Conservation (phyloP, 192 early-diverging fungal species). For the Coemansia sp. region DNA sequence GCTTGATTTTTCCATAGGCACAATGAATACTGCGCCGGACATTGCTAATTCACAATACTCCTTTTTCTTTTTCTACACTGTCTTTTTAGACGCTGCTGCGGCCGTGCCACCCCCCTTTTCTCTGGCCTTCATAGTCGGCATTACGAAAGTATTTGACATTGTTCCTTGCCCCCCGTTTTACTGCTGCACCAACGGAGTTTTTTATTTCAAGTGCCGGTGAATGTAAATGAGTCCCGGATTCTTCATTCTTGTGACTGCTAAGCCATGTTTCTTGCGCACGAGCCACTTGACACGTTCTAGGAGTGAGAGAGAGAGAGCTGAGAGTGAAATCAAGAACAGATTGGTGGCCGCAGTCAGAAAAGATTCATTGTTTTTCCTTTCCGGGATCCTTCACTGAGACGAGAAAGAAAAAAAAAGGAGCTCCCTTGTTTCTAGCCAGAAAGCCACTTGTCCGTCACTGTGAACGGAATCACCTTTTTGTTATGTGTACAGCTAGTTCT, state of each 20-base stretch:
- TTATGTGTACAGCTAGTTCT: neutral
- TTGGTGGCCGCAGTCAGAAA: neutral
- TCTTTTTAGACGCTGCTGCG: neutral
- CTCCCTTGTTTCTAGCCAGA: neutral
- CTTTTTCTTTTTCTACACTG: neutral
- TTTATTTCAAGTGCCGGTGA: neutral
- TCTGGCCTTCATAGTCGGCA: neutral
- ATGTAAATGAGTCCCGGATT: neutral
- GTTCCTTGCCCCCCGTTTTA: neutral
- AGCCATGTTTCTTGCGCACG: slow-evolving; percentile 4
- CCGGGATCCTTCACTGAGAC: neutral
- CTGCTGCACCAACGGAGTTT: neutral
- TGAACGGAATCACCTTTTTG: neutral
- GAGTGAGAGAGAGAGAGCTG: neutral
- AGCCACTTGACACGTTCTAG: neutral
- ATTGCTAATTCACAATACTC: neutral
- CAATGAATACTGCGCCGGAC: neutral
- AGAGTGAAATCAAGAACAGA: neutral
- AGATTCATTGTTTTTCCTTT: neutral
- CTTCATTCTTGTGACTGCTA: slow-evolving; percentile 6
- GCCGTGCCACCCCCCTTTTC: neutral
- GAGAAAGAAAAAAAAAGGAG: neutral
- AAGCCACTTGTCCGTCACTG: neutral
- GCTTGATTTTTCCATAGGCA: slow-evolving; percentile 7
- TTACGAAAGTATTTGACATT: neutral